Evolutionary conservation across 1,284 basidiomycete species (phyloP).

Genomic region (Acaromyces ingoldii): DNA sequence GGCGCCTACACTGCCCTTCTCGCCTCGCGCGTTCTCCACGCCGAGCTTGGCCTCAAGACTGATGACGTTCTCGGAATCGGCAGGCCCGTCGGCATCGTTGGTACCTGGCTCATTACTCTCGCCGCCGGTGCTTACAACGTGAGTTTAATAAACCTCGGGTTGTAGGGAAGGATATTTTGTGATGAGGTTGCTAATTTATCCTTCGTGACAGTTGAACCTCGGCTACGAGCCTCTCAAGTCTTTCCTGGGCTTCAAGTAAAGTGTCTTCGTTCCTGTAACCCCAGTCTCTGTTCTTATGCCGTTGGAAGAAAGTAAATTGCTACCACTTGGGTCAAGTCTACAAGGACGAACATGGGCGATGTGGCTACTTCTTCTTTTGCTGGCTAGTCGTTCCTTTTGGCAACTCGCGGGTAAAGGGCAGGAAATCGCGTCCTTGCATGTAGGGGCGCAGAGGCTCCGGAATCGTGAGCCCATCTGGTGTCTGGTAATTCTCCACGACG

Average conservation of each 20-base stretch:
- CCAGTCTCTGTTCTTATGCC: too few species aligned
- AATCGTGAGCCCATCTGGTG: conserved; percentile 82
- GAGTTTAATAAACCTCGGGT: conserved; percentile 13
- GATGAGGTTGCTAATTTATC: neutral
- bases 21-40: conserved; percentile 38
- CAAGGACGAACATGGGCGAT: too few species aligned
- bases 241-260: conserved; percentile 48
- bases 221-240: conserved; percentile 50
- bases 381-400: conserved; percentile 63
- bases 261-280: too few species aligned
- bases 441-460: conserved; percentile 85
- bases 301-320: too few species aligned
- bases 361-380: conserved; percentile 61
- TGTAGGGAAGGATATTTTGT: neutral
- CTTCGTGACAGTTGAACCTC: conserved; percentile 31
- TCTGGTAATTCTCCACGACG: conserved; percentile 98
- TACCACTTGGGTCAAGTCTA: too few species aligned
- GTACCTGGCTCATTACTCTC: conserved; percentile 33
- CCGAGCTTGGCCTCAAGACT: conserved; percentile 24
- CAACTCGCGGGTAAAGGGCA: conserved; percentile 79
- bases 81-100: conserved; percentile 30
- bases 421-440: conserved; percentile 90
- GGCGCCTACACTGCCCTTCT: conserved; percentile 46
- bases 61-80: conserved; percentile 13
- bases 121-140: conserved; percentile 47